Conservation (phyloP, 2,329 filamentous ascomycete genomes). For the Podosphaera xanthii region DNA sequence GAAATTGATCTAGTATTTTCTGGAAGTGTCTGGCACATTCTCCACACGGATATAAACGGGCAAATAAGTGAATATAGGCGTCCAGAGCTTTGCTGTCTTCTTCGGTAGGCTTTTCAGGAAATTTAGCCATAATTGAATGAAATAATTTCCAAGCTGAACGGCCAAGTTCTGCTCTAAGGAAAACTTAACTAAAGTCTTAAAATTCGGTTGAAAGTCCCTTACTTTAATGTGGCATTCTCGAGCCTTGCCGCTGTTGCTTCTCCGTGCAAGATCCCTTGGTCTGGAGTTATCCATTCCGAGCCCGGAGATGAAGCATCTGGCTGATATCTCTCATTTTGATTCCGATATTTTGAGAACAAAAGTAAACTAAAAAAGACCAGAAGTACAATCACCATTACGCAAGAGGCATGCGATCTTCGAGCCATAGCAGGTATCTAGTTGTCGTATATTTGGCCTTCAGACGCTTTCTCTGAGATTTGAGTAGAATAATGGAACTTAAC, state of each 20-base stretch:
- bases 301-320: constrained; percentile 6
- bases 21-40: constrained; percentile 48
- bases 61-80: constrained; percentile 42
- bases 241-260: constrained; percentile 59
- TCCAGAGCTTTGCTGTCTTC: constrained; percentile 40
- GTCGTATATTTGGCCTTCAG: neutral
- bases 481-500: neutral
- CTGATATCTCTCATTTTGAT: constrained; percentile 6
- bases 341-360: constrained; percentile 25
- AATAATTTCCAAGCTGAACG: constrained; percentile 47
- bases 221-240: constrained; percentile 65
- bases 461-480: neutral
- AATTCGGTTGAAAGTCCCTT: constrained; percentile 11
- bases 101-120: constrained; percentile 38
- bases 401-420: constrained; percentile 23
- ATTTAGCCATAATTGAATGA: constrained; percentile 48
- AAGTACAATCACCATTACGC: constrained; percentile 30
- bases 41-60: constrained; percentile 46
- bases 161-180: constrained; percentile 30
- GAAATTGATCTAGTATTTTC: constrained; percentile 34
- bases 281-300: constrained; percentile 13
- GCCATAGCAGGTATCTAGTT: constrained; percentile 8
- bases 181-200: constrained; percentile 3
- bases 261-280: constrained; percentile 33
- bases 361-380: constrained; percentile 35